These are phyloP conservation scores for Penicillium waksmanii DNA, from an alignment of 495 filamentous ascomycete species.

Conservation along the genomic window DNA sequence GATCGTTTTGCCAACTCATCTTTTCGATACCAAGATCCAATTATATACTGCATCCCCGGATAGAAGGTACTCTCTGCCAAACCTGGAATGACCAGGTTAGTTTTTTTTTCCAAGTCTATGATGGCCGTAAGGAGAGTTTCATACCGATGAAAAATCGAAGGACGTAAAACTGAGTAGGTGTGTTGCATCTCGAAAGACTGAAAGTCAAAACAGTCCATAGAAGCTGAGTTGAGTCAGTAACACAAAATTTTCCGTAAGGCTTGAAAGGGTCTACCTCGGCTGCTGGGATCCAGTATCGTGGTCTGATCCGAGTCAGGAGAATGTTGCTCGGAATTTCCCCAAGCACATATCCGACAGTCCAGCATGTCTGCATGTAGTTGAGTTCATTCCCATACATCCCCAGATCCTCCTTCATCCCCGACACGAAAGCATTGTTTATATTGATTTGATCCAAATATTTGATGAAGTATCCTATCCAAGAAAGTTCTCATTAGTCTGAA, in stretches of 20 bases:
- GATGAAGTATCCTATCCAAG: conserved; percentile 56
- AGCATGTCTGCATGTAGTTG: conserved; percentile 55
- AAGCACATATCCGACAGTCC: conserved; percentile 67
- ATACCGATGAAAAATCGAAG: conserved; percentile 62
- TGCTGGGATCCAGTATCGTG: conserved; percentile 62
- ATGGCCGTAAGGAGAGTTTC: conserved; percentile 18
- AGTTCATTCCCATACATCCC: conserved; percentile 58
- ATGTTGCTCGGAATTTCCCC: conserved; percentile 66
- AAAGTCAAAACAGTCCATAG: conserved; percentile 60
- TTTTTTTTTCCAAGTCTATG: conserved; percentile 38
- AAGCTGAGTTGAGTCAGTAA: conserved; percentile 35
- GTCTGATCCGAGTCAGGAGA: conserved; percentile 57
- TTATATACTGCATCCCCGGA: conserved; percentile 51
- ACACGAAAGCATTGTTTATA: conserved; percentile 59
- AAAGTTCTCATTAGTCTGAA: not conserved
- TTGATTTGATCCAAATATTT: conserved; percentile 63
- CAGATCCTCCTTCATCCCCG: conserved; percentile 62
- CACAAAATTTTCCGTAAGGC: not conserved
- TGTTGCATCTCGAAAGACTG: conserved; percentile 49
- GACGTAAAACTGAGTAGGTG: conserved; percentile 54
- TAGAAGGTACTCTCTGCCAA: conserved; percentile 52
- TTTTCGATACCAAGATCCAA: conserved; percentile 56
- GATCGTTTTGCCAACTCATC: conserved; percentile 60
- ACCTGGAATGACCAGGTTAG: conserved; percentile 31
- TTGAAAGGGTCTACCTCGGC: conserved; percentile 32